These are phyloP conservation scores for Pyricularia sp. DNA, from an alignment of 2,329 filamentous ascomycete genomes.

Conservation along the genomic window DNA sequence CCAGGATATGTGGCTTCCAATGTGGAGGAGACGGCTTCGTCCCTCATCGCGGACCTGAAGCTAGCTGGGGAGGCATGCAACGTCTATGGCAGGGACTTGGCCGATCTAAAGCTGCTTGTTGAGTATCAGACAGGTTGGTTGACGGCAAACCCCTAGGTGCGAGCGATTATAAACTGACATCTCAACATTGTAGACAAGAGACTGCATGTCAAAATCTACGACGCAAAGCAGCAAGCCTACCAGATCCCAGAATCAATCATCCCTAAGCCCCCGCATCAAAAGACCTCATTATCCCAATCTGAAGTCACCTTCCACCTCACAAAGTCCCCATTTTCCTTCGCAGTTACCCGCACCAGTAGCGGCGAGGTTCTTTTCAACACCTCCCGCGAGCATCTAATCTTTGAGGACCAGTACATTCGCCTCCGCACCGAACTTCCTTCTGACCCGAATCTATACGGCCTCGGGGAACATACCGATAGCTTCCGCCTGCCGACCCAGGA, in stretches of 20 bases:
- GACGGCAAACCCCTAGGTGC: not conserved
- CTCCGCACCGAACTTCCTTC: slow-evolving; percentile 61
- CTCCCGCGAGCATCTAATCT: slow-evolving; percentile 55
- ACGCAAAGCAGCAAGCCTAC: slow-evolving; percentile 3
- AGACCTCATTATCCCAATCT: not conserved
- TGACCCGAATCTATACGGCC: slow-evolving; percentile 64
- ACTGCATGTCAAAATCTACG: slow-evolving; percentile 58
- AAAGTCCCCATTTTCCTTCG: slow-evolving; percentile 46
- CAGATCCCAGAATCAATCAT: slow-evolving; percentile 5
- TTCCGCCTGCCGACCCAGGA: slow-evolving; percentile 59
- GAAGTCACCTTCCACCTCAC: slow-evolving; percentile 47
- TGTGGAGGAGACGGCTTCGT: slow-evolving; percentile 38
- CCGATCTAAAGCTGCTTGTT: slow-evolving; percentile 56
- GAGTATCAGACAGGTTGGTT: slow-evolving; percentile 48
- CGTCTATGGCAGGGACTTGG: slow-evolving; percentile 67
- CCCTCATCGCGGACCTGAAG: slow-evolving; percentile 59
- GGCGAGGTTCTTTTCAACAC: slow-evolving; percentile 60
- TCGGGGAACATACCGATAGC: slow-evolving; percentile 68
- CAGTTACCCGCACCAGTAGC: slow-evolving; percentile 24
- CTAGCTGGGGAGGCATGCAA: slow-evolving; percentile 67
- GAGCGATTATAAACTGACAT: not conserved
- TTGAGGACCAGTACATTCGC: slow-evolving; percentile 69
- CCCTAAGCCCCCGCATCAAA: not conserved
- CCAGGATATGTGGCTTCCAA: slow-evolving; percentile 61
- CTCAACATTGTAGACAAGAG: slow-evolving; percentile 32